Evolutionary conservation across 2,329 filamentous ascomycete species (phyloP), one percentile per base, ranked within the genome.

Genomic region (Talaromyces atroroseus): DNA sequence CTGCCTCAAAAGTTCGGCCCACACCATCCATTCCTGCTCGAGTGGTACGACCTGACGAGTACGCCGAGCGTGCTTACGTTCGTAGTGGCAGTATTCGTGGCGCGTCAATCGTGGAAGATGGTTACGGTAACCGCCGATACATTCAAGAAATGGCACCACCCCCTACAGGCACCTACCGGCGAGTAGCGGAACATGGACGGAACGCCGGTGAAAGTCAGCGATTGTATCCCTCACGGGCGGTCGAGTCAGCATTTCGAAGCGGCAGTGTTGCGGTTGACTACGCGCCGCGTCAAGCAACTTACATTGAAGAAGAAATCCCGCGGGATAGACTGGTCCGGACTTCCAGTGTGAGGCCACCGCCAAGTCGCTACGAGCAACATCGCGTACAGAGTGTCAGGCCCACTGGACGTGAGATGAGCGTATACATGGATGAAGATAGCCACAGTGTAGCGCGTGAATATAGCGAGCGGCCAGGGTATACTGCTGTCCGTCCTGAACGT

Each of bases 241-340:
- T 66, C 34, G 69, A 70, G 40, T 62, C 70, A 26, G 65, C 67
- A 46, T 63, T 68, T 29, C 72, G 73, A 54, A 68, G 68, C 53
- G 66, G 66, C 56, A 76, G 74, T 59, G 74, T 75, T 12, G 64
- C 77, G 16, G 63, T 71, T 46, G 74, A 77, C 48, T 76, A 76
- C 56, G 58, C 70, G 26, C 34, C 69, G 16, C 72, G 64, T 40
- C 60, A 67, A 18, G 24, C 56, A 23, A 64, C 71, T 7, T 77
- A 76, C 52, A 71, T 86, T 45, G 90, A 91, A 63, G 89, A 92
- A 65, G 81, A 86, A 72, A 49, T 81, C 78, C 73, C 80, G 2
- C 74, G 79, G 36, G 82, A 85, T 56, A 83, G 83, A 60, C 65
- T 80, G 44, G 64, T 80, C 44, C 76, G 84, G 56, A 75, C 83